These are phyloP conservation scores for Laetiporus sulphureus DNA, from an alignment of 1,284 basidiomycete species.

Conservation along the genomic window DNA sequence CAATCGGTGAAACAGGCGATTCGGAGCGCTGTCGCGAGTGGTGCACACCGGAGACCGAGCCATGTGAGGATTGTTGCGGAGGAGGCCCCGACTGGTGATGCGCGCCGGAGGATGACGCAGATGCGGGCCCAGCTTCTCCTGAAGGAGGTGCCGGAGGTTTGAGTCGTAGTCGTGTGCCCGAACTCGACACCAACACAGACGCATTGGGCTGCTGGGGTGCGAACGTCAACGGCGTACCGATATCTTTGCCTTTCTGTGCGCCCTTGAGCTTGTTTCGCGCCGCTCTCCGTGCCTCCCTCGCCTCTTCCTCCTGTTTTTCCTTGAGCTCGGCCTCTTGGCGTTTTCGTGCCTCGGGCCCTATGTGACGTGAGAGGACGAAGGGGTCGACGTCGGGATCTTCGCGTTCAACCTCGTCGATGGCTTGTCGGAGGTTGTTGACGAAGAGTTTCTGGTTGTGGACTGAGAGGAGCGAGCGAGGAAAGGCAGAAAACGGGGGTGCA, in stretches of 20 bases:
- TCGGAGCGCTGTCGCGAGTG: constrained; percentile 17
- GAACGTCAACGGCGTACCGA: constrained; percentile 19
- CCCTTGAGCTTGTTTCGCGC: constrained; percentile 22
- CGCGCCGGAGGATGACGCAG: constrained; percentile 9
- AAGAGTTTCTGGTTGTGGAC: constrained; percentile 30
- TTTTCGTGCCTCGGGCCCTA: constrained; percentile 38
- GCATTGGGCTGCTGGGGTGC: constrained; percentile 15
- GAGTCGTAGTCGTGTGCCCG: constrained; percentile 36
- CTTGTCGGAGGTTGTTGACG: constrained; percentile 38
- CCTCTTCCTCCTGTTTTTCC: constrained; percentile 36
- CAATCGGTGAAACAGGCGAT: constrained; percentile 21
- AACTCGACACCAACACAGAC: constrained; percentile 31
- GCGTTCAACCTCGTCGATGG: constrained; percentile 38
- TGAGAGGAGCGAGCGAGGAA: constrained; percentile 40
- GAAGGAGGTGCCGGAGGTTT: constrained; percentile 27
- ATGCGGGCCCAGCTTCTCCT: constrained; percentile 3
- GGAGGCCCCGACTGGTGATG: constrained; percentile 2
- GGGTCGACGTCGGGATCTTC: constrained; percentile 43
- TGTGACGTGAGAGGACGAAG: constrained; percentile 37
- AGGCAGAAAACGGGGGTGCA: constrained; percentile 33
- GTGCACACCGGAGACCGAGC: background rate
- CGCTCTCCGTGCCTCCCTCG: constrained; percentile 30
- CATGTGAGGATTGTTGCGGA: constrained; percentile 8
- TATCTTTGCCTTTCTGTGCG: constrained; percentile 34
- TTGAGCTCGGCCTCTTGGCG: constrained; percentile 36